Base-by-base conservation (phyloP, 1,284 basidiomycete genomes). In the Ganoderma resinaceum region DNA sequence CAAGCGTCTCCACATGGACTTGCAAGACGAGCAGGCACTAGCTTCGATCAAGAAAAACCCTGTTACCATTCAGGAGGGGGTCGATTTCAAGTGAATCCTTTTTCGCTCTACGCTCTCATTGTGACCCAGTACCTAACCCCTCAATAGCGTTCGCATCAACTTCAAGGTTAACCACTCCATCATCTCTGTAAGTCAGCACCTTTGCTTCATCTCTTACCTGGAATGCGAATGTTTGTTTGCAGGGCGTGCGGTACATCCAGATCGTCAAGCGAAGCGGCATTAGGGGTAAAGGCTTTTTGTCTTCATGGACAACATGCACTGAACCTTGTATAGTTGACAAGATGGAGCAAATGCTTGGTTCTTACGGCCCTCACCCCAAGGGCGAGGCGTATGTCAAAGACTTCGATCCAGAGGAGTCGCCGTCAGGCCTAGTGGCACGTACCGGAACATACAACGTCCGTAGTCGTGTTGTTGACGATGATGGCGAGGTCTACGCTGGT, bases 311-410 rank as follows among this genome's bases (percentile, higher is more conserved):
- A 20, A 35, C 43, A 0, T 3, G 38, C 37, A n/a, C 42, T 58
- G 42, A 61, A 31, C 18, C 20, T 18, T 31, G 3, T 3, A 11
- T 76, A 95, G 95, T 96, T 74, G 95, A 95, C 79, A 95, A 93
- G 80, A 79, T 95, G 76, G 95, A 96, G 75, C 88, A 94, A 76
- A 97, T 97, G 95, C 87, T 96, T 42, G 95, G 95, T 35, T 95
- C 94, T 2, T 97, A 94, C 79, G 91, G 93, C 7, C 91, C 92
- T 33, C 80, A 84, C 68, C 85, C 91, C 18, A 79, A 85, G 2
- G 88, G 86, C 35, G 82, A 88, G 59, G 76, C 89, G 8, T 91
- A 93, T 75, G 79, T 74, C 68, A 92, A 91, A 80, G 86, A 91
- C 79, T 94, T 95, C 78, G 89, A 91, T 5, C 82, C 91, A 3